Evolutionary conservation across 2,329 filamentous ascomycete species (phyloP).

Genomic region (Tolypocladium tropicale): DNA sequence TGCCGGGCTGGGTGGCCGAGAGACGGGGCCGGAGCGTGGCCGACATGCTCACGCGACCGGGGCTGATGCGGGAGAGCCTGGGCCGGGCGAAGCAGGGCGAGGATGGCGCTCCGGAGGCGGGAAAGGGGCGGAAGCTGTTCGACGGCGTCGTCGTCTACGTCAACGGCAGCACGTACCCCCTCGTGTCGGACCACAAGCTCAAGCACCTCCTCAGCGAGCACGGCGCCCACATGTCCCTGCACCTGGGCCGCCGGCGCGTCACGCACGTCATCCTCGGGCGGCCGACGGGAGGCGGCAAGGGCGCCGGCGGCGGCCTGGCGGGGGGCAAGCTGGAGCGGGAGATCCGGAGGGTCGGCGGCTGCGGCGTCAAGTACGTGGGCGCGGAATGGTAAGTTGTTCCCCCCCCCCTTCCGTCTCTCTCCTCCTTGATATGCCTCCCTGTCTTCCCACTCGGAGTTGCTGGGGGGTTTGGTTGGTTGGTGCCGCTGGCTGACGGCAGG

Average conservation of each 20-base stretch:
- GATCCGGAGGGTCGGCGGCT: slow-evolving; percentile 55
- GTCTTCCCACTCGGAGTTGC: neutral
- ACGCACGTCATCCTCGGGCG: slow-evolving; percentile 78
- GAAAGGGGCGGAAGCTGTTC: slow-evolving; percentile 43
- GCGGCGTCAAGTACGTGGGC: slow-evolving; percentile 65
- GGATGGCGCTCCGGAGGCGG: neutral
- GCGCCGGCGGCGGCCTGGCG: slow-evolving; percentile 65
- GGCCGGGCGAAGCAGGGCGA: neutral
- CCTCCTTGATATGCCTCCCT: too few relatives aligned
- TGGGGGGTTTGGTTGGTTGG: neutral
- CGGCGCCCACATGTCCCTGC: slow-evolving; percentile 61
- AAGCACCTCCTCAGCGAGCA: slow-evolving; percentile 68
- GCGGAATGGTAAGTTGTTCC: slow-evolving; percentile 67
- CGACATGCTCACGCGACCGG: slow-evolving; percentile 43
- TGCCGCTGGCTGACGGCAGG: neutral
- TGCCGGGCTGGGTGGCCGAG: slow-evolving; percentile 47
- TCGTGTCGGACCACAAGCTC: slow-evolving; percentile 76
- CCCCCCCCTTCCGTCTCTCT: too few relatives aligned
- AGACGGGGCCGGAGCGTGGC: slow-evolving; percentile 31
- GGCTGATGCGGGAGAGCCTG: slow-evolving; percentile 6
- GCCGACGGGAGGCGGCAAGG: slow-evolving; percentile 33
- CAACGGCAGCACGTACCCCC: slow-evolving; percentile 75
- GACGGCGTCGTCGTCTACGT: slow-evolving; percentile 66
- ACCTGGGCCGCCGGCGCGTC: slow-evolving; percentile 61
- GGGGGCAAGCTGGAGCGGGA: slow-evolving; percentile 74